Percentiles rank a stretch among this genome's conserved stretches.
Conservation (phyloP, 345 rosid species). For the Carallia brachiata region DNA sequence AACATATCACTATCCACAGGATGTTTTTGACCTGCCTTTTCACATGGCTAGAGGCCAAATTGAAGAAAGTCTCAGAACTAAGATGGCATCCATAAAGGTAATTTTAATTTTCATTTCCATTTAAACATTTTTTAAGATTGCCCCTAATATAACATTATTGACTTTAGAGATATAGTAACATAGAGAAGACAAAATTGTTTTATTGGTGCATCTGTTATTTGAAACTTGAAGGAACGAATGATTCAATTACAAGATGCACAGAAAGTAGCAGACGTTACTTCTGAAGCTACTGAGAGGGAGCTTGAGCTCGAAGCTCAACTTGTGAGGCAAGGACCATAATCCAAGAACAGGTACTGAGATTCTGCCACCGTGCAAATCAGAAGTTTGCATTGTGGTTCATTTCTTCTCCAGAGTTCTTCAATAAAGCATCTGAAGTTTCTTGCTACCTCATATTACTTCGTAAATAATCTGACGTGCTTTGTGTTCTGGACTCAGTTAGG, state of each 20-base stretch:
- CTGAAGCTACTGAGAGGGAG: conserved; percentile 97
- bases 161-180: too few relatives aligned
- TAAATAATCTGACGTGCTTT: background rate
- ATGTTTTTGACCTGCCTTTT: conserved; percentile 88
- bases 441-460: too few relatives aligned
- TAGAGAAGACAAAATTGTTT: background rate
- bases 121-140: background rate
- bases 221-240: conserved; percentile 62
- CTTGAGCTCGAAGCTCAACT: conserved; percentile 99
- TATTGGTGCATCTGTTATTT: background rate
- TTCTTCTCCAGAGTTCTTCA: too few relatives aligned
- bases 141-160: too few relatives aligned
- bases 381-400: too few relatives aligned
- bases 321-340: conserved; percentile 98
- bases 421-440: too few relatives aligned
- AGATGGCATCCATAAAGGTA: conserved; percentile 95
- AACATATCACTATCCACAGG: conserved; percentile 41
- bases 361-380: too few relatives aligned
- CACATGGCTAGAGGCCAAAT: conserved; percentile 96
- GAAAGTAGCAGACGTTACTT: conserved; percentile 80
- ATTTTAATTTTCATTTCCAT: background rate
- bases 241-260: conserved; percentile 91
- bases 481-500: too few relatives aligned
- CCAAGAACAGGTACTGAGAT: conserved; percentile 80
- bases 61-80: conserved; percentile 87